phyloP scores from a whole-genome alignment of 1,139 yeast species.

The Protomyces lactucae-debilis region DNA sequence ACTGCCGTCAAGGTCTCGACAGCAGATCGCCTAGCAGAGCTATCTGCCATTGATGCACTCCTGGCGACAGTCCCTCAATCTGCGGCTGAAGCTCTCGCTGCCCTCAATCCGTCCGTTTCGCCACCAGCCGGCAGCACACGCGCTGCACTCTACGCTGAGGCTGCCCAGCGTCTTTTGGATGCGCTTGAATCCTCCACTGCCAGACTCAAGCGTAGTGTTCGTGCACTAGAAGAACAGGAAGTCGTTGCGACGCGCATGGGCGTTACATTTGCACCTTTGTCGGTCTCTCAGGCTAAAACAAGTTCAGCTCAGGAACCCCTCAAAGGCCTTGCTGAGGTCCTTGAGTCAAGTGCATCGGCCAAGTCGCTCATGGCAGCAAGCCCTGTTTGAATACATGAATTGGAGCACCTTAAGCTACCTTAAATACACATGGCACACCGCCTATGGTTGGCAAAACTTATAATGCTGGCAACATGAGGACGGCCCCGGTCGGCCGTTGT shows the following conservation, averaged over 20 bases:
- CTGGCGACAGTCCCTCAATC: background rate
- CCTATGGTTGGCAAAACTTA: background rate
- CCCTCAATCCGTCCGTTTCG: slow-evolving; percentile 1
- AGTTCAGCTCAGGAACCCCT: too few relatives aligned
- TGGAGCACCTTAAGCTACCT: too few relatives aligned
- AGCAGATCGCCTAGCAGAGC: background rate
- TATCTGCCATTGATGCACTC: slow-evolving; percentile 1
- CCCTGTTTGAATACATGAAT: too few relatives aligned
- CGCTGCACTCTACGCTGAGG: background rate
- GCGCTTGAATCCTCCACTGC: slow-evolving; percentile 11
- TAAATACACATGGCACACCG: too few relatives aligned
- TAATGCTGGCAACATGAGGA: background rate
- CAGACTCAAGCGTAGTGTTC: slow-evolving; percentile 7
- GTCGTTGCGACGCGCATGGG: background rate
- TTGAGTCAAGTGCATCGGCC: background rate
- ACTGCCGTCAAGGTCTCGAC: background rate
- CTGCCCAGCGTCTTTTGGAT: slow-evolving; percentile 1
- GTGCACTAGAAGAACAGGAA: slow-evolving; percentile 14
- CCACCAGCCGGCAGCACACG: background rate
- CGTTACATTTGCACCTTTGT: background rate
- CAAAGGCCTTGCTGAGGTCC: too few relatives aligned
- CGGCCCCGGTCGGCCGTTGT: background rate
- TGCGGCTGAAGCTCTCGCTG: slow-evolving; percentile 5
- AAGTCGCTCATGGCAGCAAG: background rate
- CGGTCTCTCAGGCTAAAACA: too few relatives aligned